These are phyloP conservation scores for Ramaria sp. DNA, from an alignment of 768 basidiomycete genomes.

Conservation along the genomic window DNA sequence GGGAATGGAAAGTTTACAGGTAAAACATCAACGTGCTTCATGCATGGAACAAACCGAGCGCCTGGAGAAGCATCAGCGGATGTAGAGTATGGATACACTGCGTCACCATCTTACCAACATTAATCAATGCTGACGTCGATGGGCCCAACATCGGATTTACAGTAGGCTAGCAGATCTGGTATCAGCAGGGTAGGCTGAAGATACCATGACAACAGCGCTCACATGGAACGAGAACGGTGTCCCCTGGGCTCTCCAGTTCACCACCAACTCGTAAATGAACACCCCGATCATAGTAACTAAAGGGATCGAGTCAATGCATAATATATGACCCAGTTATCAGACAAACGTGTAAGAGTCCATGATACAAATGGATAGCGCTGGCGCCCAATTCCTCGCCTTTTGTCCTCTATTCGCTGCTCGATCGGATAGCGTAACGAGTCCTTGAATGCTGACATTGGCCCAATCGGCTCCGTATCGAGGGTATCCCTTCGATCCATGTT, in stretches of 20 bases:
- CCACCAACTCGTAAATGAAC: constrained; percentile 78
- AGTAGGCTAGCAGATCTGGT: constrained; percentile 37
- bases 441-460: not conserved
- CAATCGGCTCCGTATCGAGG: not conserved
- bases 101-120: constrained; percentile 40
- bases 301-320: constrained; percentile 14
- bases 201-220: constrained; percentile 8
- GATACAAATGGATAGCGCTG: constrained; percentile 65
- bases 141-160: constrained; percentile 92
- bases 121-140: constrained; percentile 70
- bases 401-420: constrained; percentile 79
- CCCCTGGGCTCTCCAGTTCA: constrained; percentile 67
- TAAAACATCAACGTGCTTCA: constrained; percentile 58
- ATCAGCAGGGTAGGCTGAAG: not conserved
- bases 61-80: constrained; percentile 18
- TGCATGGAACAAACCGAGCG: constrained; percentile 88
- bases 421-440: constrained; percentile 34
- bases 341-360: constrained; percentile 19
- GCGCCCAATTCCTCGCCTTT: constrained; percentile 73
- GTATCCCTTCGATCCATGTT: not conserved
- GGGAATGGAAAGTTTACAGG: constrained; percentile 43
- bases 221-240: constrained; percentile 78
- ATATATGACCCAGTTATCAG: constrained; percentile 8
- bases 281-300: constrained; percentile 51
- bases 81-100: not conserved